Base-by-base conservation (phyloP, 805 yeast species). In the Zygosaccharomyces bailii region DNA sequence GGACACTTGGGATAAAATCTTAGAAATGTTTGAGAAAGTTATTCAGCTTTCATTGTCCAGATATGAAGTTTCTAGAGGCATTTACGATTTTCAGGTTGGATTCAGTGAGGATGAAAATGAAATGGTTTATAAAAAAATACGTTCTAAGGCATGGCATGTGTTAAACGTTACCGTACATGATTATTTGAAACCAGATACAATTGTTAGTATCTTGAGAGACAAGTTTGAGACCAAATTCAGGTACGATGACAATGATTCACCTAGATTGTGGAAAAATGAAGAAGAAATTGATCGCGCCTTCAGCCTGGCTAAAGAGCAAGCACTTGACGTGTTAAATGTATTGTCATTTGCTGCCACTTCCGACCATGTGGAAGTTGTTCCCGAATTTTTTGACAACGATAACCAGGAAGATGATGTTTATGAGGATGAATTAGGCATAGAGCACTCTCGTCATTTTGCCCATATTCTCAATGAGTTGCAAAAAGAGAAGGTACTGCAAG, bases 191-290 rank as follows among this genome's bases (percentile, higher is more conserved):
- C 84, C 79, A 47, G 96, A 86, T 42, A 78, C 75, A 16, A 76
- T 86, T 5, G 70, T 83, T 1, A 69, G 73, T 42, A 73, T 87
- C 19, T 65, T 91, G 59, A 80, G 86, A 59, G 95, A 86, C 48
- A 70, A 78, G 46, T 91, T 93, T 67, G 97, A 91, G 55, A 86
- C 81, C 45, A 70, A 66, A 34, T 91, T 93, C 69, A 74, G 91
- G 54, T 93, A 85, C 61, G 96, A 89, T 61, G 81, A 76, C 27
- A 75, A 82, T 48, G 95, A 90, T 2, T 65, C 87, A 21, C 99
- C 99, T 10, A 75, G 80, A 30, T 71, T 90, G 24, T 91, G 95
- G 86, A 80, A 78, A 52, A 81, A 79, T 43, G 76, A 82, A 23
- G 72, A 71, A 33, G 95, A 90, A 54, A 76, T 93, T 46, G 95